A percentile compares a stretch with the other conserved stretches of the same genome.
These are phyloP conservation scores for Russula vinacea DNA, from an alignment of 768 basidiomycete species.

Conservation along the genomic window DNA sequence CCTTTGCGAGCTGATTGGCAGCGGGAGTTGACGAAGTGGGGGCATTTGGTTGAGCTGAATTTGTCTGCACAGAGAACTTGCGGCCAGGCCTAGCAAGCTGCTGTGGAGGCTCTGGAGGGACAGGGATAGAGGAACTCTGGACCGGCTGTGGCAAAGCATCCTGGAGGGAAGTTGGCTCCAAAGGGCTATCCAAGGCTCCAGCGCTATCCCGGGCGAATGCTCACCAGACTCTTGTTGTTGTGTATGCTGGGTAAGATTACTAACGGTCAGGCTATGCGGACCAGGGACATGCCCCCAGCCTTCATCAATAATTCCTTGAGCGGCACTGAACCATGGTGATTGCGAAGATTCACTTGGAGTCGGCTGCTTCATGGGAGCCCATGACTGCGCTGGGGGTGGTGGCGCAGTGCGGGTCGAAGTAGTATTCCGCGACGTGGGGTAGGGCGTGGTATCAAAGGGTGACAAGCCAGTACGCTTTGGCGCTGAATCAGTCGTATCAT, in stretches of 20 bases:
- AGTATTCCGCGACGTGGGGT: slow-evolving; percentile 29
- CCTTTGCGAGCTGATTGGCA: slow-evolving; percentile 26
- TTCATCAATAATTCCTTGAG: slow-evolving; percentile 46
- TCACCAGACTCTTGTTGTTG: slow-evolving; percentile 46
- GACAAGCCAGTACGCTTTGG: slow-evolving; percentile 26
- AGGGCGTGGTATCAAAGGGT: slow-evolving; percentile 26
- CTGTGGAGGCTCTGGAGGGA: slow-evolving; percentile 32
- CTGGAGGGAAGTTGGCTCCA: slow-evolving; percentile 31
- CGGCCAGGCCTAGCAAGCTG: slow-evolving; percentile 30
- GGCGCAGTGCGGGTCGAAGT: slow-evolving; percentile 23
- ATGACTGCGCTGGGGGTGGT: slow-evolving; percentile 29
- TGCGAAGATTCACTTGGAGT: slow-evolving; percentile 32
- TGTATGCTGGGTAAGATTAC: slow-evolving; percentile 59
- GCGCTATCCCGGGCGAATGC: slow-evolving; percentile 17
- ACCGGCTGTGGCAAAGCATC: slow-evolving; percentile 15
- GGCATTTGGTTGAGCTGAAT: slow-evolving; percentile 28
- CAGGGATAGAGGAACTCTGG: slow-evolving; percentile 15
- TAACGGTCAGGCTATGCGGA: slow-evolving; percentile 53
- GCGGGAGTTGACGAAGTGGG: slow-evolving; percentile 21
- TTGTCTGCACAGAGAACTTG: slow-evolving; percentile 18
- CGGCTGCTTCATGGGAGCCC: slow-evolving; percentile 19
- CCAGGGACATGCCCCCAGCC: slow-evolving; percentile 44
- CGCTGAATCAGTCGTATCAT: slow-evolving; percentile 18
- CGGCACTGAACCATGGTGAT: slow-evolving; percentile 55
- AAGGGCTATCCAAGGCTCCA: slow-evolving; percentile 28